Conservation (phyloP, 2,329 filamentous ascomycete species). For the Elsinoe fawcettii region DNA sequence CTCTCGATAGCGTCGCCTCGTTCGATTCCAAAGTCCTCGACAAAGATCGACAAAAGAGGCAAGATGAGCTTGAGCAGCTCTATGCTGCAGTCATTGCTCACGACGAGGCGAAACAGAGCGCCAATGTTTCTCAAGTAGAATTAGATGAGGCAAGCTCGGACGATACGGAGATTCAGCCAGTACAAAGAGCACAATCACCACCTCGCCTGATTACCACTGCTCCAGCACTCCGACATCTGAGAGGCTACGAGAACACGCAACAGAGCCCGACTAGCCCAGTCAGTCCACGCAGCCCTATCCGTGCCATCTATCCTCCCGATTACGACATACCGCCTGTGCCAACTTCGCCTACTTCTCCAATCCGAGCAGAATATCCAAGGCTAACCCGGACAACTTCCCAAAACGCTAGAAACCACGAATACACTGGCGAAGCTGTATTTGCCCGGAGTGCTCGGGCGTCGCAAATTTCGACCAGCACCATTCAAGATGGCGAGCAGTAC, state of each 20-base stretch:
- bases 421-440: conserved; percentile 5
- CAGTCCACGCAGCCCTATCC: conserved; percentile 34
- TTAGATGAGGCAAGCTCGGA: conserved; percentile 13
- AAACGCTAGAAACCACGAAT: neutral
- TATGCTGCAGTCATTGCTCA: conserved; percentile 91
- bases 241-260: conserved; percentile 18
- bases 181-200: conserved; percentile 18
- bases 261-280: conserved; percentile 30
- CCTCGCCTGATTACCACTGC: conserved; percentile 24
- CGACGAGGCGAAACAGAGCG: conserved; percentile 48
- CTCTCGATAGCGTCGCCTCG: conserved; percentile 53
- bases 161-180: conserved; percentile 8
- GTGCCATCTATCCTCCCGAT: conserved; percentile 42
- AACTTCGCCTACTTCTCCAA: conserved; percentile 22
- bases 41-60: conserved; percentile 64
- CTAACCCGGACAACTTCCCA: neutral
- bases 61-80: conserved; percentile 79
- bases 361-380: conserved; percentile 23
- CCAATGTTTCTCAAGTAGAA: conserved; percentile 14
- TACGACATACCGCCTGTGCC: conserved; percentile 20
- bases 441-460: neutral
- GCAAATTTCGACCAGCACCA: neutral
- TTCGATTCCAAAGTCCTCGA: conserved; percentile 73
- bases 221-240: conserved; percentile 24
- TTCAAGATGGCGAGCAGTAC: conserved; percentile 22